Evolutionary conservation across 73 alveolate genomes (phyloP).

Genomic region (Paramecium sexaurelia): DNA sequence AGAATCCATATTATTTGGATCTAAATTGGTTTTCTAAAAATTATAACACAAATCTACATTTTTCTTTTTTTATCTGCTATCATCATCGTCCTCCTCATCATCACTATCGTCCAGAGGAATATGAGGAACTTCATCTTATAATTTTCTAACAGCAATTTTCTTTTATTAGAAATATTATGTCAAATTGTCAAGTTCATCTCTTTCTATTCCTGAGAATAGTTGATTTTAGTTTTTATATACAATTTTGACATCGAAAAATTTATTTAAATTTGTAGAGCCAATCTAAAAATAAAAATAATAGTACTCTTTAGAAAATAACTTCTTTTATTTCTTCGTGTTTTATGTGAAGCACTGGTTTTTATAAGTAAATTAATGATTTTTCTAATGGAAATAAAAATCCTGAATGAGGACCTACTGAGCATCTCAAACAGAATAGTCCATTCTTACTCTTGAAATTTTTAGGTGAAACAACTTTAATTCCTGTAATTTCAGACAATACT

Average conservation of each 20-base stretch:
- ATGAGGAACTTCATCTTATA: not conserved
- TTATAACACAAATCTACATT: not conserved
- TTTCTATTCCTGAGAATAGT: constrained; percentile 34
- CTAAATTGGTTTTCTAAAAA: not conserved
- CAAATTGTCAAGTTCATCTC: constrained; percentile 26
- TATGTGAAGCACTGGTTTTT: constrained; percentile 2
- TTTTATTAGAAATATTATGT: constrained; percentile 25
- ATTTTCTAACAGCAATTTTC: constrained; percentile 16
- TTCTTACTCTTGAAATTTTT: constrained; percentile 26
- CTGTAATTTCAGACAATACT: constrained; percentile 23
- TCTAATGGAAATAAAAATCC: constrained; percentile 41
- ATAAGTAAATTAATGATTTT: constrained; percentile 2
- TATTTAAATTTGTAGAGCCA: not conserved
- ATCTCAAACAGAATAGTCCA: constrained; percentile 9
- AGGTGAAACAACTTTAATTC: constrained; percentile 20
- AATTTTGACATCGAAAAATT: constrained; percentile 21
- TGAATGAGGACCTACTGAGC: constrained; percentile 40
- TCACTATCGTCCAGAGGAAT: not conserved
- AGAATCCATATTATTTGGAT: constrained; percentile 28
- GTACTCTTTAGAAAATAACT: not conserved
- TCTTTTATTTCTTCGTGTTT: constrained; percentile 37
- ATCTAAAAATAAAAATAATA: not conserved
- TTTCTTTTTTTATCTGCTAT: not conserved
- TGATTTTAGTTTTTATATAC: not conserved
- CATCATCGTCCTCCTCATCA: constrained; percentile 38